Percentiles rank a stretch among this genome's conserved stretches.
These are phyloP conservation scores for Triangularia setosa DNA, from an alignment of 2,329 filamentous ascomycete species.

Conservation along the genomic window DNA sequence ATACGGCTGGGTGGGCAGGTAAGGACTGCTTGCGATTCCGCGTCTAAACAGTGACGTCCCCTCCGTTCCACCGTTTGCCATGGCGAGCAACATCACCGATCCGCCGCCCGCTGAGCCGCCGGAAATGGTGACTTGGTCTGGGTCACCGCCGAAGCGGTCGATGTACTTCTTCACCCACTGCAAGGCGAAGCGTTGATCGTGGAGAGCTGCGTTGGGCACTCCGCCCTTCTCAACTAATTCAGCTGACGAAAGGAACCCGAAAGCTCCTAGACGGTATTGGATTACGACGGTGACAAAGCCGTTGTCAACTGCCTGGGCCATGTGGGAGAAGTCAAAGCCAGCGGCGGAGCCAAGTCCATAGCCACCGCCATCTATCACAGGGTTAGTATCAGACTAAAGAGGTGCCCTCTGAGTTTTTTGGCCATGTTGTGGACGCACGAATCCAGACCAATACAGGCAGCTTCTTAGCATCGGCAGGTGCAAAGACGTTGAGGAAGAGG, in stretches of 20 bases:
- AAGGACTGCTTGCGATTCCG: not conserved
- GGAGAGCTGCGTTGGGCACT: constrained; percentile 55
- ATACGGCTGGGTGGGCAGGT: not conserved
- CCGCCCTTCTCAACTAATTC: constrained; percentile 48
- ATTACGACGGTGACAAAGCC: constrained; percentile 23
- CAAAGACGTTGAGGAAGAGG: constrained; percentile 42
- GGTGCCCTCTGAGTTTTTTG: not conserved
- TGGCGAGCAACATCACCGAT: constrained; percentile 37
- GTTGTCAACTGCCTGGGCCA: constrained; percentile 5
- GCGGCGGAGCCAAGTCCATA: constrained; percentile 16
- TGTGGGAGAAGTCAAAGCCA: not conserved
- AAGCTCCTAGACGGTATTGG: constrained; percentile 30
- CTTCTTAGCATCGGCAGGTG: constrained; percentile 39
- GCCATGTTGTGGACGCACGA: constrained; percentile 25
- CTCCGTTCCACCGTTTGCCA: constrained; percentile 43
- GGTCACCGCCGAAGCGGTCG: constrained; percentile 23
- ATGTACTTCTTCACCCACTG: constrained; percentile 61
- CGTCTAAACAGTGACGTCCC: constrained; percentile 45
- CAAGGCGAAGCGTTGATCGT: constrained; percentile 58
- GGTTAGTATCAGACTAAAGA: not conserved
- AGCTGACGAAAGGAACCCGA: constrained; percentile 58
- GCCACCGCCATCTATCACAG: constrained; percentile 22
- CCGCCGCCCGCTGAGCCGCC: constrained; percentile 18
- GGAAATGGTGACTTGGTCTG: constrained; percentile 10
- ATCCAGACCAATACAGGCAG: constrained; percentile 52